phyloP scores from a whole-genome alignment of 2,329 filamentous ascomycete species.

The Trichoderma aggressivum region DNA sequence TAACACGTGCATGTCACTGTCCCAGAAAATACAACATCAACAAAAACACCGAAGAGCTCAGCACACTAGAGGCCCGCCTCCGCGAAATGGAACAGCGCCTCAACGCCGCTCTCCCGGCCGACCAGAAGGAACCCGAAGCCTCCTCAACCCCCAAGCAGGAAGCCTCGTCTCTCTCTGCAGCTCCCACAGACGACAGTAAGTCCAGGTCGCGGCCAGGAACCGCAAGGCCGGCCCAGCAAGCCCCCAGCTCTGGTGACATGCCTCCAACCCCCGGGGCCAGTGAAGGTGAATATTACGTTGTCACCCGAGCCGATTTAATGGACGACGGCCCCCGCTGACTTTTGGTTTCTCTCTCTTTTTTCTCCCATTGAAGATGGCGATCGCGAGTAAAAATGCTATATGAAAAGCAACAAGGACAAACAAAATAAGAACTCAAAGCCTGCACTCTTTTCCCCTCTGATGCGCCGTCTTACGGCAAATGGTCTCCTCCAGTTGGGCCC shows the following conservation, averaged over 20 bases:
- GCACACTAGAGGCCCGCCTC: constrained; percentile 79
- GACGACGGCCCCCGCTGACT: constrained; percentile 33
- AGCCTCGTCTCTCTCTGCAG: constrained; percentile 20
- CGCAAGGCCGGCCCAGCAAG: constrained; percentile 48
- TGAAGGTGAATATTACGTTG: constrained; percentile 57
- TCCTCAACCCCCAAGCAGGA: constrained; percentile 15
- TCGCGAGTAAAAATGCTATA: constrained; percentile 29
- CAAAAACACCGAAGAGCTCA: constrained; percentile 73
- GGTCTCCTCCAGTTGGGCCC: neutral
- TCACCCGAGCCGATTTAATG: constrained; percentile 30
- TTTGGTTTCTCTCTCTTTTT: constrained; percentile 23
- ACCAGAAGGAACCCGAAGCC: constrained; percentile 13
- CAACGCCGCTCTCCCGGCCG: constrained; percentile 34
- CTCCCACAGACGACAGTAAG: constrained; percentile 32
- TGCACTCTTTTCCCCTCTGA: neutral
- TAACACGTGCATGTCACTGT: neutral
- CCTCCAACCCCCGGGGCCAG: constrained; percentile 59
- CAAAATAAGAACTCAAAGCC: neutral
- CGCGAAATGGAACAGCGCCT: constrained; percentile 82
- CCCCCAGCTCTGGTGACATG: constrained; percentile 54
- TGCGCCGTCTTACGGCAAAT: constrained; percentile 1
- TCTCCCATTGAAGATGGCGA: constrained; percentile 34
- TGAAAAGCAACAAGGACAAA: neutral
- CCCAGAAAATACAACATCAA: constrained; percentile 75
- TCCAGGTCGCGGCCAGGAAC: constrained; percentile 53